Evolutionary conservation across 208 protist genomes (phyloP), one percentile per base, ranked within the genome.

Genomic region (Kentomonas sorsogonicus): DNA sequence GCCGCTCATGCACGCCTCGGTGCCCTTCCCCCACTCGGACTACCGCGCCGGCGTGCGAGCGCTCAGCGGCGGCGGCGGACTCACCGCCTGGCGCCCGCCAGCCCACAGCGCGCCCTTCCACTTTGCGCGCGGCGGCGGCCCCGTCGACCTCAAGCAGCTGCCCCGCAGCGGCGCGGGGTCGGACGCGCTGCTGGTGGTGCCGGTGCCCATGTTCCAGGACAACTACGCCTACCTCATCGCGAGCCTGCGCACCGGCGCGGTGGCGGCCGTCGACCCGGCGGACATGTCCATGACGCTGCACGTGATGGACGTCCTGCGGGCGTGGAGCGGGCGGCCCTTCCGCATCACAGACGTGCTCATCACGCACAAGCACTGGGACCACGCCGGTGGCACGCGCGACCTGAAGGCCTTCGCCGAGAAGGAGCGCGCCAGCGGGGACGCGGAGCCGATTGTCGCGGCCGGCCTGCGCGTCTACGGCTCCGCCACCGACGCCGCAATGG

Each of bases 281-380:
- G 86, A 95, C 45, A 76, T 75, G 20, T 47, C 62, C 20, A 72
- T 72, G 36, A 71, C 89, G 38, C 51, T 90, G 43, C 66, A 75
- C 39, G 53, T 80, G 26, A 26, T 90, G 31, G 39, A 52, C 13
- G 63, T 56, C 15, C 56, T 87, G n/a, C 50, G 71, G 13, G 57
- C 57, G 20, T 36, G 72, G 45, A 68, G 77, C 59, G 51, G 44
- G n/a, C 36, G 59, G 50, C 53, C 60, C 27, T 58, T 86, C 40
- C 44, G 79, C 43, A 33, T 95, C 22, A 87, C 86, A 7, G 79
- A 93, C 15, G 72, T 97, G 15, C 74, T 98, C 41, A 97, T 89
- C 2, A 98, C 96, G 7, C 96, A 98, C 83, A 96, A 97, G 74
- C 96, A 98, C 77, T 96, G 85, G 89, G 96, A 98, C 61, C 94